Percentiles rank a stretch among this genome's conserved stretches.
Conservation (phyloP, 768 basidiomycete species). For the Naganishia randhawae region DNA sequence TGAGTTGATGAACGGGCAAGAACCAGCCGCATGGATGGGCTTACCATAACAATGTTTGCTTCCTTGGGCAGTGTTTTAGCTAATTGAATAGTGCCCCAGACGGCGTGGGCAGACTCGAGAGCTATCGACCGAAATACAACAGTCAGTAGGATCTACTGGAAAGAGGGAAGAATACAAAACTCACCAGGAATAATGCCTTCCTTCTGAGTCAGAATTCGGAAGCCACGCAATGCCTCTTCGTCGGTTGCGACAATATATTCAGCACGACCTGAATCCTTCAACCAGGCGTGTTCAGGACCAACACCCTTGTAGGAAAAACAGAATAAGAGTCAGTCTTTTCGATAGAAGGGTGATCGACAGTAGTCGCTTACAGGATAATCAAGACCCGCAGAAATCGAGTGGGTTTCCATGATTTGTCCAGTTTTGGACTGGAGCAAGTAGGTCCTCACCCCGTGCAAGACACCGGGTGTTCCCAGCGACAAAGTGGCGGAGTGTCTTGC, state of each 20-base stretch:
- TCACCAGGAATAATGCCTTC: conserved; percentile 86
- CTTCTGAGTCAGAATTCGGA: conserved; percentile 81
- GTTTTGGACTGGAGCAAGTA: conserved; percentile 83
- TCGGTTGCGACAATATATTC: conserved; percentile 92
- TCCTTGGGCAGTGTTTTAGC: conserved; percentile 82
- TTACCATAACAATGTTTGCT: conserved; percentile 80
- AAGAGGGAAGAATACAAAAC: not conserved
- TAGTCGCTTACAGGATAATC: conserved; percentile 60
- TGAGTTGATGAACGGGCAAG: not conserved
- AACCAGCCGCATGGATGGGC: conserved; percentile 40
- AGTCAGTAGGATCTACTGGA: conserved; percentile 53
- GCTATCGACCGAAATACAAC: conserved; percentile 55
- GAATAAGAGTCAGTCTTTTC: not conserved
- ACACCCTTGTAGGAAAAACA: conserved; percentile 64
- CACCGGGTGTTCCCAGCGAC: conserved; percentile 83
- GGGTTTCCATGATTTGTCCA: conserved; percentile 95
- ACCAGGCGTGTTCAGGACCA: conserved; percentile 95
- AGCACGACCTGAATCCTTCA: conserved; percentile 89
- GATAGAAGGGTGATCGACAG: not conserved
- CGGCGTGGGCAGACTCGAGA: conserved; percentile 89
- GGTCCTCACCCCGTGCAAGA: conserved; percentile 91
- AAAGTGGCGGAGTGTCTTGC: conserved; percentile 88
- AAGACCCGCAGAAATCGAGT: conserved; percentile 91
- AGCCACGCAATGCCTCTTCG: conserved; percentile 86
- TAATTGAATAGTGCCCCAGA: conserved; percentile 83